Evolutionary conservation across 805 yeast species (phyloP).

Genomic region (Candida krabiensis): DNA sequence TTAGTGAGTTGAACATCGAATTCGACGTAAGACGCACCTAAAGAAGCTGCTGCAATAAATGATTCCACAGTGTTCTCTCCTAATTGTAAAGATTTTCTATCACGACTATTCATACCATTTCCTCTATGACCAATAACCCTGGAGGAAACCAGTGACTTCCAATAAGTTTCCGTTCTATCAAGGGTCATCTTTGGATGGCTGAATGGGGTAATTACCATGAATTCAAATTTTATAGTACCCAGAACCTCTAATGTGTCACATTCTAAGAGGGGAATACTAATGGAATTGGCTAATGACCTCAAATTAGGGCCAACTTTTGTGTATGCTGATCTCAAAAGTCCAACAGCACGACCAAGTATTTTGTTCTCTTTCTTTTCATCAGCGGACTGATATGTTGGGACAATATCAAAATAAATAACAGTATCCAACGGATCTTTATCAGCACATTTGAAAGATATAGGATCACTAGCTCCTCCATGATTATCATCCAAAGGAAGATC

Average conservation of each 20-base stretch:
- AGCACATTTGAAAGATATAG: slow-evolving; percentile 67
- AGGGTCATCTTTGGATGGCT: slow-evolving; percentile 65
- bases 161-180: slow-evolving; percentile 74
- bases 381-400: slow-evolving; percentile 72
- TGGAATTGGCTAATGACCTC: slow-evolving; percentile 62
- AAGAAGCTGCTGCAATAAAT: slow-evolving; percentile 91
- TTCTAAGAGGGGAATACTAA: slow-evolving; percentile 77
- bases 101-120: slow-evolving; percentile 78
- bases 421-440: slow-evolving; percentile 51
- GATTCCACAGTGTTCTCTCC: slow-evolving; percentile 96
- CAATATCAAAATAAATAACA: slow-evolving; percentile 74
- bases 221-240: slow-evolving; percentile 78
- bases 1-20: slow-evolving; percentile 95
- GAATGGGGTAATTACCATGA: slow-evolving; percentile 70
- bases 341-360: slow-evolving; percentile 83
- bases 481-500: slow-evolving; percentile 86
- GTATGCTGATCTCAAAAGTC: slow-evolving; percentile 58
- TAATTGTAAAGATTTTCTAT: slow-evolving; percentile 75
- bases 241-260: slow-evolving; percentile 67
- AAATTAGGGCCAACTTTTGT: slow-evolving; percentile 68
- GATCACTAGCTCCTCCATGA: slow-evolving; percentile 65
- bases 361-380: slow-evolving; percentile 29
- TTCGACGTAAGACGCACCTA: slow-evolving; percentile 96
- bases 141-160: slow-evolving; percentile 87
- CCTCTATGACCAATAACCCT: slow-evolving; percentile 97